Evolutionary conservation across 805 yeast genomes (phyloP), one percentile per base, ranked within the genome.

Genomic region (Suhomyces sp.): DNA sequence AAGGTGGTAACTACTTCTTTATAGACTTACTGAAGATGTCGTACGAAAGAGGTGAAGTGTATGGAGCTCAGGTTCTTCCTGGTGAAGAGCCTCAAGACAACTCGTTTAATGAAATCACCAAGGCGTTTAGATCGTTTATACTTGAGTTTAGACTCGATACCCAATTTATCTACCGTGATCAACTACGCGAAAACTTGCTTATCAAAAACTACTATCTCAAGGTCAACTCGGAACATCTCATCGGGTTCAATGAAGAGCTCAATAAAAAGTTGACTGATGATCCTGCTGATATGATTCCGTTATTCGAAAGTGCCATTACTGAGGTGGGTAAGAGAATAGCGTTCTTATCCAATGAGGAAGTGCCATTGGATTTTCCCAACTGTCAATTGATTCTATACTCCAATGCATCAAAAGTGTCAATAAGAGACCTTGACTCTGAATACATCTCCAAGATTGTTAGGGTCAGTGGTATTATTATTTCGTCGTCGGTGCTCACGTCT

Each of bases 401-500:
- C 10, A 83, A 84, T 50, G 86, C 96, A 13, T 82, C 83, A 52
- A 82, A 83, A 53, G 78, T 86, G 3, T 78, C 93, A 0, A 83
- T 94, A 53, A 81, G 99, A 66, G 84, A 89, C 51, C 76, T 94
- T 52, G 93, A 87, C 65, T 86, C 97, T 1, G 89, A 86, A 46
- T 89, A 89, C 65, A 91, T 94, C 55, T 84, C 97, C 22, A 89
- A 90, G 66, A 86, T 94, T 50, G 93, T 94, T 33, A 79, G 97
- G 51, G 82, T 94, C 43, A 88, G 96, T 19, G 99, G 99, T 27
- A 94, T 94, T 61, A 81, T 94, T 60, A 93, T 94, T 53, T 86
- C 96, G 47, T 88, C 97, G 1, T 88, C 97, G 3, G 92, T 96
- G 25, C 77, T 94, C 51, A 77, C 87, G 31, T 91, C 97, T 1